These are phyloP conservation scores for Pleurotus tuoliensis DNA, from an alignment of 768 basidiomycete species.

Conservation along the genomic window DNA sequence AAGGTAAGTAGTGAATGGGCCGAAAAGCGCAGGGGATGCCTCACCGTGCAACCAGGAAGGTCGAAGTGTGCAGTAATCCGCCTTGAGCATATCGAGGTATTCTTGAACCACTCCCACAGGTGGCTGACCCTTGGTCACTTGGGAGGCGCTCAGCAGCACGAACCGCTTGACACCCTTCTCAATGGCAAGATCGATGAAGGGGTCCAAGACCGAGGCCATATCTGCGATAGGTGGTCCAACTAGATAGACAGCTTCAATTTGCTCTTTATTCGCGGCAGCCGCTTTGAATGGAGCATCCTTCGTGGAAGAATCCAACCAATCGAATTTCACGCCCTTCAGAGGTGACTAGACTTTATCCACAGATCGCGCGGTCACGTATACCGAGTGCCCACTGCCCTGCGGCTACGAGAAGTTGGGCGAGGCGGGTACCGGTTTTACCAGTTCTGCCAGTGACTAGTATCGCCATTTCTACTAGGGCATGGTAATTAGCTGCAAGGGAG, in stretches of 20 bases:
- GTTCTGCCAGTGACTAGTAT: constrained; percentile 34
- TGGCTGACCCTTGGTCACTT: constrained; percentile 18
- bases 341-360: constrained; percentile 19
- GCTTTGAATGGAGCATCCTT: constrained; percentile 27
- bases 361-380: constrained; percentile 27
- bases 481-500: too few species aligned
- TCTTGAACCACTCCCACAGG: constrained; percentile 28
- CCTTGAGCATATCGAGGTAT: constrained; percentile 26
- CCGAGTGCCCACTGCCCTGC: constrained; percentile 19
- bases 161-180: constrained; percentile 29
- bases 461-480: constrained; percentile 17
- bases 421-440: constrained; percentile 24
- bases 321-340: constrained; percentile 26
- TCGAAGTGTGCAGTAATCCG: constrained; percentile 30
- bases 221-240: constrained; percentile 20
- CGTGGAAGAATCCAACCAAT: constrained; percentile 31
- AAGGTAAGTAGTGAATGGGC: not conserved
- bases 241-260: constrained; percentile 29
- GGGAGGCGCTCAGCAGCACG: constrained; percentile 25
- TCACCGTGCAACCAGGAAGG: constrained; percentile 37
- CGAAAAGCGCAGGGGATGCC: not conserved
- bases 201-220: constrained; percentile 15
- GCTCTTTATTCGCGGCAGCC: constrained; percentile 13
- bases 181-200: constrained; percentile 29
- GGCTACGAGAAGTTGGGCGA: constrained; percentile 22